Conservation (phyloP, 169 alveolate species). For the Neospora caninum region DNA sequence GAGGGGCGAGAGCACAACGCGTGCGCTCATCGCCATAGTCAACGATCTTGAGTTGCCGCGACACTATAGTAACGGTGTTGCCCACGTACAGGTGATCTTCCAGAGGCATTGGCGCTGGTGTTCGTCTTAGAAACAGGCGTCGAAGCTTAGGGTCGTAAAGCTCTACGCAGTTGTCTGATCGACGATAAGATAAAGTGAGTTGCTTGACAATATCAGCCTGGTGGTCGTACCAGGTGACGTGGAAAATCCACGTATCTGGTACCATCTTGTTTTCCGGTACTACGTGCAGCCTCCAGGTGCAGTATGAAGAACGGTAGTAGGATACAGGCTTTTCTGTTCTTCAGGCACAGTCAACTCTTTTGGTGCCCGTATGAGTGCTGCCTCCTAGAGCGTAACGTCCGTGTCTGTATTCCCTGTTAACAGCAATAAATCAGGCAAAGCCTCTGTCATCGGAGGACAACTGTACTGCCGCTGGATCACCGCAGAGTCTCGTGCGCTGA, state of each 20-base stretch:
- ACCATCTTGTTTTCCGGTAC: background rate
- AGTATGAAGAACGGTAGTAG: too few species aligned
- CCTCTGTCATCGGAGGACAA: too few species aligned
- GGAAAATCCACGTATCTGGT: background rate
- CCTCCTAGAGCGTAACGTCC: too few species aligned
- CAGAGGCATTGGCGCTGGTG: background rate
- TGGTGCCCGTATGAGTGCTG: too few species aligned
- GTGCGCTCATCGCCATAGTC: slow-evolving; percentile 31
- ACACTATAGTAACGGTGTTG: background rate
- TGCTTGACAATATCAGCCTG: slow-evolving; percentile 2
- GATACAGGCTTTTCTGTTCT: too few species aligned
- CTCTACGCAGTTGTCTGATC: background rate
- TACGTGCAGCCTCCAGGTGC: too few species aligned
- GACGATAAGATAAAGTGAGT: background rate
- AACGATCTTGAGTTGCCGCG: slow-evolving; percentile 21
- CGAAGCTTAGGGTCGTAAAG: slow-evolving; percentile 26
- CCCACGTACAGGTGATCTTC: background rate
- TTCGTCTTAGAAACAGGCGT: slow-evolving; percentile 7
- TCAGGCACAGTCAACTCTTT: too few species aligned
- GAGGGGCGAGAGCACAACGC: background rate
- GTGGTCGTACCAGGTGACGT: slow-evolving; percentile 11
- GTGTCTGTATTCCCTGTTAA: too few species aligned
- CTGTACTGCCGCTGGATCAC: too few species aligned
- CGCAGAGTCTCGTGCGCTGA: too few species aligned
- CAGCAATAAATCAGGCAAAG: too few species aligned